A percentile compares a stretch with the other conserved stretches of the same genome.
Conservation (phyloP, 352 stramenopile genomes). For the Phytophthora sansomeana region DNA sequence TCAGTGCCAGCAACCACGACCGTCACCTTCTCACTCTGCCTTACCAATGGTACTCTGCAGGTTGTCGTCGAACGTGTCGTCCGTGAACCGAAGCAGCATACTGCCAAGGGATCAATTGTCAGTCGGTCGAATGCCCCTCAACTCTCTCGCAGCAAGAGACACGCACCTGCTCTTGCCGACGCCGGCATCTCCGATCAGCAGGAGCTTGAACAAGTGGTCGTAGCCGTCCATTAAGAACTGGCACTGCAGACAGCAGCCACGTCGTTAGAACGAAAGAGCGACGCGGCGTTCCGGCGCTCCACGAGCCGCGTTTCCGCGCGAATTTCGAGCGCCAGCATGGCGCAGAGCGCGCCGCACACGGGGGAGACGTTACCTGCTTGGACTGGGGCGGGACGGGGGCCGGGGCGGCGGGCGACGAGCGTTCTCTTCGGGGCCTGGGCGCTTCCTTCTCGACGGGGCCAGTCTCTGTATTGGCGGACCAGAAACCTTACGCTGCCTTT, state of each 20-base stretch:
- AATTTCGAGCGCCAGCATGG: neutral
- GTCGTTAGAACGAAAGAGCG: slow-evolving; percentile 27
- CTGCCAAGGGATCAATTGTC: too few relatives aligned
- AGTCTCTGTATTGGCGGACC: slow-evolving; percentile 39
- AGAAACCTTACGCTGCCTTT: slow-evolving; percentile 24
- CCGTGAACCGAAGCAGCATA: slow-evolving; percentile 98
- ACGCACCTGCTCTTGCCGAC: slow-evolving; percentile 97
- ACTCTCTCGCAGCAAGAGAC: neutral
- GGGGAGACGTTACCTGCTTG: slow-evolving; percentile 23
- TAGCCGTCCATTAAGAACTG: slow-evolving; percentile 84
- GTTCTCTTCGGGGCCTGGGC: slow-evolving; percentile 40
- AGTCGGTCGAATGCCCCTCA: neutral
- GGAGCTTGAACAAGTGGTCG: slow-evolving; percentile 99
- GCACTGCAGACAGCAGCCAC: slow-evolving; percentile 16
- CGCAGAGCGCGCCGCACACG: neutral
- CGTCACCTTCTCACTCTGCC: too few relatives aligned
- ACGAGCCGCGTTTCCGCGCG: neutral
- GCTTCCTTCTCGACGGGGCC: slow-evolving; percentile 26
- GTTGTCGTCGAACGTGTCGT: slow-evolving; percentile 98
- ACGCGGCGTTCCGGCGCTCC: neutral
- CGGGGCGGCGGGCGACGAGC: slow-evolving; percentile 14
- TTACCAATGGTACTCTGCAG: slow-evolving; percentile 97
- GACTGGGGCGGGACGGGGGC: slow-evolving; percentile 10
- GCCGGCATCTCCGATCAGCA: slow-evolving; percentile 98
- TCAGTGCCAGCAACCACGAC: too few relatives aligned